Evolutionary conservation across 306 rosid species (phyloP).

Genomic region (Quercus robur): DNA sequence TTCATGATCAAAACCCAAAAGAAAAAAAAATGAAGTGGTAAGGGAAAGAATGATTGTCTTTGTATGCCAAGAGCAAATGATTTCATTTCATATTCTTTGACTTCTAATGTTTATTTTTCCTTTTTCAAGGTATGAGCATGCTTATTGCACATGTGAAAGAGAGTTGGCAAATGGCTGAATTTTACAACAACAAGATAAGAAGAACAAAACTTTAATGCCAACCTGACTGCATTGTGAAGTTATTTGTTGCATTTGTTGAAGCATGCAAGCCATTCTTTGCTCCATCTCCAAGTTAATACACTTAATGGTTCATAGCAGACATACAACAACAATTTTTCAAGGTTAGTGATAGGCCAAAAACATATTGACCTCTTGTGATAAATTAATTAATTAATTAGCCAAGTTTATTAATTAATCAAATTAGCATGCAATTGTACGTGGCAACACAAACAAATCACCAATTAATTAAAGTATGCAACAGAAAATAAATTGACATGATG

Average conservation of each 20-base stretch:
- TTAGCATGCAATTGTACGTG: no score
- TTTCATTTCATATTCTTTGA: background rate
- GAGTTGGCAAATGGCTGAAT: slow-evolving; percentile 99
- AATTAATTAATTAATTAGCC: no score
- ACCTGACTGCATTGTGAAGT: no score
- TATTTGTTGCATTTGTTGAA: no score
- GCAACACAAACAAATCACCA: no score
- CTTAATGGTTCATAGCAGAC: background rate
- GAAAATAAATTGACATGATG: no score
- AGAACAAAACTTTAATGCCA: no score
- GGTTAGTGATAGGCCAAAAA: background rate
- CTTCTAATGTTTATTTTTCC: slow-evolving; percentile 17
- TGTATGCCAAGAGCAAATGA: background rate
- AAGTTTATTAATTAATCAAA: no score
- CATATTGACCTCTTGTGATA: no score
- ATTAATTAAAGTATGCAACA: no score
- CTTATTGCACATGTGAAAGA: slow-evolving; percentile 95
- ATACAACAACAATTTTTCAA: background rate
- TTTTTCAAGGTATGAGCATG: slow-evolving; percentile 86
- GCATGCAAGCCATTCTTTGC: no score
- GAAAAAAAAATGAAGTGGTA: slow-evolving; percentile 35
- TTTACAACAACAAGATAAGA: slow-evolving; percentile 89
- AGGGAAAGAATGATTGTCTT: slow-evolving; percentile 23
- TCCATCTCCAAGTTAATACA: background rate
- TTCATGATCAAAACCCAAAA: no score